Evolutionary conservation across 2,329 filamentous ascomycete genomes (phyloP).

Genomic region (Aspergillus jensenii): DNA sequence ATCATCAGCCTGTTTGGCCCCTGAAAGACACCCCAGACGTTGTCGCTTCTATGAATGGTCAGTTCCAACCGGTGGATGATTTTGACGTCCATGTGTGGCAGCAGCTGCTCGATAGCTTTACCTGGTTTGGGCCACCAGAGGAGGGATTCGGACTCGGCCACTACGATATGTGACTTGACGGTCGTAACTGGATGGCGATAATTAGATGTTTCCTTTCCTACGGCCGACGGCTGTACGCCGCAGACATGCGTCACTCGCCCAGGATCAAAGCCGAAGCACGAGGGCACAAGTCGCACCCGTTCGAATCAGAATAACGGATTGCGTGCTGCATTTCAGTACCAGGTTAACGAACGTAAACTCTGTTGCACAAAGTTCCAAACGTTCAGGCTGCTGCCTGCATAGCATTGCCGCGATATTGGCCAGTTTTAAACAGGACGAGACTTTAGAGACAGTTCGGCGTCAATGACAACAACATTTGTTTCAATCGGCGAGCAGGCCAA

Average conservation of each 20-base stretch:
- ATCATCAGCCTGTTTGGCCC: not conserved
- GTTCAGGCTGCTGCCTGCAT: too few species aligned
- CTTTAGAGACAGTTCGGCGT: not conserved
- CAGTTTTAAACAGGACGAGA: too few species aligned
- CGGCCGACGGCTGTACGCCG: too few species aligned
- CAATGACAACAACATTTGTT: constrained; percentile 1
- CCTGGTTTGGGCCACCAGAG: constrained; percentile 2
- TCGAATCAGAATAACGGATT: too few species aligned
- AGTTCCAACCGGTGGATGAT: not conserved
- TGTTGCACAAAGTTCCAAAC: too few species aligned
- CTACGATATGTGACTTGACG: not conserved
- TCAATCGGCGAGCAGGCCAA: constrained; percentile 4
- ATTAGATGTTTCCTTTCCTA: not conserved
- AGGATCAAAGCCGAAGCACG: too few species aligned
- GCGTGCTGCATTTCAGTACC: too few species aligned
- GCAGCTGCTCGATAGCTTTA: constrained; percentile 6
- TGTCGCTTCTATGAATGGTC: not conserved
- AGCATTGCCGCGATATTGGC: too few species aligned
- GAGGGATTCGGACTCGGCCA: not conserved
- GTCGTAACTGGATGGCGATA: not conserved
- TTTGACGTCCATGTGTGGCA: constrained; percentile 1
- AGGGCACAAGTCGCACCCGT: too few species aligned
- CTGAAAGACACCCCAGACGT: not conserved
- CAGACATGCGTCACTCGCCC: too few species aligned
- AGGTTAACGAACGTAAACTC: too few species aligned